Conservation (phyloP, 495 filamentous ascomycete genomes). For the Pyrenula aspistea region DNA sequence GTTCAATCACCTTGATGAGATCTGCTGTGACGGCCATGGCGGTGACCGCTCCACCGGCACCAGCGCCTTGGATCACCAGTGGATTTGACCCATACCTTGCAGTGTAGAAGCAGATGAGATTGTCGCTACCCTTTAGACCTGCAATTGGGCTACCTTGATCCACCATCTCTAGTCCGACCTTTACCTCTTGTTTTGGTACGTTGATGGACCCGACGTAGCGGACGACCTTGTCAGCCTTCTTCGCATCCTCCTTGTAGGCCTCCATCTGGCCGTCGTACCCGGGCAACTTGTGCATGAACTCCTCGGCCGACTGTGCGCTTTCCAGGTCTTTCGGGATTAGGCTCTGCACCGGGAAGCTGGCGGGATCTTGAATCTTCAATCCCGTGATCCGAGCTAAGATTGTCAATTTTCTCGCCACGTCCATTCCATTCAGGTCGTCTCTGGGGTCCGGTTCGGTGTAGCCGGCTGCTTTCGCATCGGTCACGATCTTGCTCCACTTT, state of each 20-base stretch:
- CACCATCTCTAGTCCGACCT: slow-evolving; percentile 82
- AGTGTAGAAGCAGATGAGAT: slow-evolving; percentile 97
- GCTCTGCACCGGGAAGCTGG: slow-evolving; percentile 81
- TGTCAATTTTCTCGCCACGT: slow-evolving; percentile 93
- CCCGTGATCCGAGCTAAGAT: slow-evolving; percentile 81
- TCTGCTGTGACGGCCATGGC: slow-evolving; percentile 92
- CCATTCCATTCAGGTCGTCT: slow-evolving; percentile 91
- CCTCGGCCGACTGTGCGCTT: slow-evolving; percentile 54
- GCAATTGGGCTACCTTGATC: slow-evolving; percentile 77
- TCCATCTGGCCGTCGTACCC: slow-evolving; percentile 80
- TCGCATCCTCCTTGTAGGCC: slow-evolving; percentile 60
- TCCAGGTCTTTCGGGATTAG: slow-evolving; percentile 79
- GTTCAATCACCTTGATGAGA: slow-evolving; percentile 68
- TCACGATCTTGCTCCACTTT: slow-evolving; percentile 79
- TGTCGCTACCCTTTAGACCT: slow-evolving; percentile 88
- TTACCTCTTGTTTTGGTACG: slow-evolving; percentile 58
- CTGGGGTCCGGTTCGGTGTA: slow-evolving; percentile 96
- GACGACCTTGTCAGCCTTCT: slow-evolving; percentile 80
- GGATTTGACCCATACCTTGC: slow-evolving; percentile 83
- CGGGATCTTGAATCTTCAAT: slow-evolving; percentile 61
- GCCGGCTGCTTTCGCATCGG: slow-evolving; percentile 82
- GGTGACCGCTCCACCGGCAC: slow-evolving; percentile 88
- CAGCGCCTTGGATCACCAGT: slow-evolving; percentile 86
- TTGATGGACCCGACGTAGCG: slow-evolving; percentile 92
- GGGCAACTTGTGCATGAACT: slow-evolving; percentile 67